phyloP scores from a whole-genome alignment of 23 red algal species.

The Gracilaria domingensis region DNA sequence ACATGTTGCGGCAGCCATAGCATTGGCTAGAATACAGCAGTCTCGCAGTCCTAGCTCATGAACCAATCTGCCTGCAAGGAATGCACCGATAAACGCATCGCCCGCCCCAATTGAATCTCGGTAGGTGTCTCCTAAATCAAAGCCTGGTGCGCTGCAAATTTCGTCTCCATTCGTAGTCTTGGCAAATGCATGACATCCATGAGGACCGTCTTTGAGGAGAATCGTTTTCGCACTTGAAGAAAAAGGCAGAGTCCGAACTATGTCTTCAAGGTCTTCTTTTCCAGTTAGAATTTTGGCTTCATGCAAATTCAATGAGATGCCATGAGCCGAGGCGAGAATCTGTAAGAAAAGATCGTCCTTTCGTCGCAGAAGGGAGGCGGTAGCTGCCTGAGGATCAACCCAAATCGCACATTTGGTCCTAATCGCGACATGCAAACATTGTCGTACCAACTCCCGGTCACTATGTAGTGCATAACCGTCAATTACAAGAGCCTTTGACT shows the following conservation, averaged over 20 bases:
- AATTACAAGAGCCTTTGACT: conserved; percentile 41
- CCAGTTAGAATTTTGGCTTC: conserved; percentile 33
- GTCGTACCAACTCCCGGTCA: conserved; percentile 37
- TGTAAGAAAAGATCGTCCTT: conserved; percentile 26
- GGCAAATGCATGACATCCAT: conserved; percentile 34
- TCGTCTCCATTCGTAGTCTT: conserved; percentile 22
- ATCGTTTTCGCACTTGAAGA: conserved; percentile 14
- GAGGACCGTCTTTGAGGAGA: conserved; percentile 39
- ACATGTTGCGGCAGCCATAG: conserved; percentile 46
- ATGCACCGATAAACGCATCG: conserved; percentile 53
- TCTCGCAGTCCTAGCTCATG: conserved; percentile 13
- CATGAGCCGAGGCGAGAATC: conserved; percentile 23
- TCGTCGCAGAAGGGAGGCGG: conserved; percentile 14
- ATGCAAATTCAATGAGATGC: conserved; percentile 29
- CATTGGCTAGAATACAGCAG: conserved; percentile 42
- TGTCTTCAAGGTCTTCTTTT: neutral
- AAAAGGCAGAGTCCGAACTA: conserved; percentile 4
- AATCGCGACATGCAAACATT: conserved; percentile 7
- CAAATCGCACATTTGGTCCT: conserved; percentile 10
- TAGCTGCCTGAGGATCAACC: conserved; percentile 50
- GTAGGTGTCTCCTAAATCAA: conserved; percentile 22
- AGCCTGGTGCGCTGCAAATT: conserved; percentile 20
- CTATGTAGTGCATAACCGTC: conserved; percentile 46
- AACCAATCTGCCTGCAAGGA: conserved; percentile 35
- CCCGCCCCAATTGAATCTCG: conserved; percentile 43